Conservation (phyloP, 306 rosid genomes). For the Sindora glabra region DNA sequence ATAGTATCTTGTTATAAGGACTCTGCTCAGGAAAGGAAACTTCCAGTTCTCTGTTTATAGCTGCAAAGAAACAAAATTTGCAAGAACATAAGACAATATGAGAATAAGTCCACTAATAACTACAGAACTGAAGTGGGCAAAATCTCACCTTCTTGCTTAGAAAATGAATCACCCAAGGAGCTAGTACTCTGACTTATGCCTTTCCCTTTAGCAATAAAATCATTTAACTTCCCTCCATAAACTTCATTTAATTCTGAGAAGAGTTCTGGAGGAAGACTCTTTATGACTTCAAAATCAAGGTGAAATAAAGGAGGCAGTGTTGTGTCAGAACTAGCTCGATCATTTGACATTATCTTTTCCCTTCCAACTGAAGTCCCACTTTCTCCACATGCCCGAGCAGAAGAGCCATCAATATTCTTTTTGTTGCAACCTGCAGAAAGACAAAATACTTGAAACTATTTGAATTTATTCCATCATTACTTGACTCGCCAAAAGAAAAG, state of each 20-base stretch:
- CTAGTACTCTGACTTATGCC: constrained; percentile 26
- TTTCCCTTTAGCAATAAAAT: constrained; percentile 47
- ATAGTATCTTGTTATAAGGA: constrained; percentile 15
- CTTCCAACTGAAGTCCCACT: constrained; percentile 27
- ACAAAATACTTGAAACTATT: constrained; percentile 5
- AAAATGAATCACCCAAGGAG: constrained; percentile 6
- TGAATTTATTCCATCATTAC: constrained; percentile 8
- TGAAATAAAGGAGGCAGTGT: constrained; percentile 60
- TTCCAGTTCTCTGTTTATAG: constrained; percentile 22
- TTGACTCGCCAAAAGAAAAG: not conserved
- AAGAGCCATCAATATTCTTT: constrained; percentile 22
- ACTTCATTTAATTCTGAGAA: constrained; percentile 67
- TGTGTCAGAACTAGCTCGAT: constrained; percentile 34
- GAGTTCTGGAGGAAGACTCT: constrained; percentile 77
- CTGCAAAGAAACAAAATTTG: constrained; percentile 24
- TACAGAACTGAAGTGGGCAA: not conserved
- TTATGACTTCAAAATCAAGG: constrained; percentile 78
- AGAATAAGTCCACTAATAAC: not conserved
- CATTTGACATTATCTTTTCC: constrained; percentile 21
- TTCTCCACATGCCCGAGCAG: constrained; percentile 17
- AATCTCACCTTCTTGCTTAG: constrained; percentile 32
- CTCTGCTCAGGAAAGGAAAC: constrained; percentile 14
- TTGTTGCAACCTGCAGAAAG: constrained; percentile 35
- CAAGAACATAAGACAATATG: constrained; percentile 8
- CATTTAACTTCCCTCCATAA: constrained; percentile 68